These are phyloP conservation scores for Ganoderma leucocontextum DNA, from an alignment of 1,284 basidiomycete genomes.

Conservation along the genomic window DNA sequence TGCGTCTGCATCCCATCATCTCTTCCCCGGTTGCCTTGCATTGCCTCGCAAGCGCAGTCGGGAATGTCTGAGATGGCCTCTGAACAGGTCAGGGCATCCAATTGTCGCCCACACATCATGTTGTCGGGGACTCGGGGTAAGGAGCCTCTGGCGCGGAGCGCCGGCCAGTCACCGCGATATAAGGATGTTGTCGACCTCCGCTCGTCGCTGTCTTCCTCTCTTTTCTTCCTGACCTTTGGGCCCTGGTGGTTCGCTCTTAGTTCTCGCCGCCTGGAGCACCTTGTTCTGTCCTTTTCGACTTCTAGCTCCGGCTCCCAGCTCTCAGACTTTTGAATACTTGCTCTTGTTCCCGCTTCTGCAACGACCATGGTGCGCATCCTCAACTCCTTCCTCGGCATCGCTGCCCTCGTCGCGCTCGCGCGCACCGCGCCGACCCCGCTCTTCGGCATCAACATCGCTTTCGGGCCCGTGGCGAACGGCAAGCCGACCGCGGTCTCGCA, in stretches of 20 bases:
- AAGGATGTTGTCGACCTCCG: neutral
- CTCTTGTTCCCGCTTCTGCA: neutral
- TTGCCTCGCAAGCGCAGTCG: neutral
- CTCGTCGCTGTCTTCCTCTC: conserved; percentile 1
- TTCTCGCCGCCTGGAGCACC: neutral
- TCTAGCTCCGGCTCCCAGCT: neutral
- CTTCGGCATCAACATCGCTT: conserved; percentile 38
- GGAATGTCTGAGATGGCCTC: conserved; percentile 4
- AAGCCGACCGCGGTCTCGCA: conserved; percentile 33
- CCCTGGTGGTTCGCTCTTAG: conserved; percentile 29
- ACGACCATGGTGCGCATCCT: conserved; percentile 25
- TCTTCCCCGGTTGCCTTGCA: conserved; percentile 12
- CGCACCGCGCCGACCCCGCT: conserved; percentile 35
- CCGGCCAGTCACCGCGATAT: conserved; percentile 1
- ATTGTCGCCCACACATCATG: conserved; percentile 1
- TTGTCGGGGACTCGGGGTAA: too few relatives aligned
- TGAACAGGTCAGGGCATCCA: neutral
- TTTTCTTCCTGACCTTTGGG: conserved; percentile 9
- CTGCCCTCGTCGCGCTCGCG: conserved; percentile 26
- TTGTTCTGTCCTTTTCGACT: neutral
- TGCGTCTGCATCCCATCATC: conserved; percentile 10
- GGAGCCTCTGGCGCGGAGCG: neutral
- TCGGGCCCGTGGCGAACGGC: conserved; percentile 24
- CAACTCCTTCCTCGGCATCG: conserved; percentile 22
- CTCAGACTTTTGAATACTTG: neutral